Evolutionary conservation across 768 basidiomycete species (phyloP).

Genomic region (Hemileccinum rubropunctum): DNA sequence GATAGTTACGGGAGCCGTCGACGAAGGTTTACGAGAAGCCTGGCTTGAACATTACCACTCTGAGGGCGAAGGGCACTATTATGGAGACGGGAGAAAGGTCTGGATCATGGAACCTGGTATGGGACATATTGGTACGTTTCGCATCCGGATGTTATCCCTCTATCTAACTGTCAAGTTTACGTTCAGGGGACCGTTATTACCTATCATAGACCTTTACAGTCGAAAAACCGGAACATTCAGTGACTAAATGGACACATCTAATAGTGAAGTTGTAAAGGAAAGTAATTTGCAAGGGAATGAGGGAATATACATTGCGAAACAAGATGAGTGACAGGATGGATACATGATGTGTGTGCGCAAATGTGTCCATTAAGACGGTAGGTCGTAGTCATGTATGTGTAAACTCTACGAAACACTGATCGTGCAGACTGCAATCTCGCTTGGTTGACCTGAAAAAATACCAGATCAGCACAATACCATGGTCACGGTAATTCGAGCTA

Average conservation of each 20-base stretch:
- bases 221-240: constrained; percentile 4
- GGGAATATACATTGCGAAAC: constrained; percentile 14
- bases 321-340: constrained; percentile 1
- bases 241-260: constrained; percentile 2
- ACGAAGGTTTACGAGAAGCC: constrained; percentile 70
- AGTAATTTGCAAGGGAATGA: constrained; percentile 14
- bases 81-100: constrained; percentile 57
- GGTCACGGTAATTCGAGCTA: neutral
- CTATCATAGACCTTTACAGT: constrained; percentile 22
- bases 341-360: constrained; percentile 3
- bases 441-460: constrained; percentile 24
- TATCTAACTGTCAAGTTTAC: neutral
- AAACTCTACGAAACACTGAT: constrained; percentile 1
- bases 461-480: neutral
- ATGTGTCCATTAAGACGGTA: constrained; percentile 1
- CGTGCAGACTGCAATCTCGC: constrained; percentile 15
- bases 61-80: constrained; percentile 38
- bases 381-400: constrained; percentile 1
- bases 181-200: constrained; percentile 42
- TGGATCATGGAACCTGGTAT: constrained; percentile 88
- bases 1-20: constrained; percentile 83
- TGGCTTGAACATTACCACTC: constrained; percentile 61
- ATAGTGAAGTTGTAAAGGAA: constrained; percentile 6
- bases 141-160: neutral
- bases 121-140: constrained; percentile 74